These are phyloP conservation scores for Haplographium delicatum DNA, from an alignment of 495 filamentous ascomycete species.

Conservation along the genomic window DNA sequence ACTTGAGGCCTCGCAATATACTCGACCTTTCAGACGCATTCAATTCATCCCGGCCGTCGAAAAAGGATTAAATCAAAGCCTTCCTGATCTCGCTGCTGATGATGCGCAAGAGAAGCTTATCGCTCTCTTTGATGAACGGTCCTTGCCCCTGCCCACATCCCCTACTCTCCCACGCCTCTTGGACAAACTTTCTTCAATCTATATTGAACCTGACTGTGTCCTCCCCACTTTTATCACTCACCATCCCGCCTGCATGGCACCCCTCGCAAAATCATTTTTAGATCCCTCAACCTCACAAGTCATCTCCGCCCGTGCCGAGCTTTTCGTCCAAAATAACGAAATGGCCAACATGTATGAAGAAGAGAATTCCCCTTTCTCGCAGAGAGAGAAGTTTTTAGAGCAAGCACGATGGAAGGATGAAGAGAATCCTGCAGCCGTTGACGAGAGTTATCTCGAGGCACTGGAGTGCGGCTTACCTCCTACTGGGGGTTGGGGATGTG, in stretches of 20 bases:
- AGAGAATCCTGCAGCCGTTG: constrained; percentile 46
- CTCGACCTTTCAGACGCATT: constrained; percentile 53
- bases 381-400: constrained; percentile 73
- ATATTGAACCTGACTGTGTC: constrained; percentile 67
- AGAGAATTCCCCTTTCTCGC: constrained; percentile 87
- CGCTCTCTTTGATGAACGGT: constrained; percentile 50
- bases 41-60: constrained; percentile 83
- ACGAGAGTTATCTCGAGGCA: constrained; percentile 79
- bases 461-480: constrained; percentile 85
- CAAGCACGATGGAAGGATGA: constrained; percentile 38
- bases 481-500: constrained; percentile 94
- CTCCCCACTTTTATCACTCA: constrained; percentile 84
- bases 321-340: constrained; percentile 77
- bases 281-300: constrained; percentile 56
- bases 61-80: constrained; percentile 48
- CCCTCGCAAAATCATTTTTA: constrained; percentile 80
- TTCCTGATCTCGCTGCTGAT: constrained; percentile 61
- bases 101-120: constrained; percentile 52
- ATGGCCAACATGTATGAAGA: constrained; percentile 96
- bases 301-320: constrained; percentile 73
- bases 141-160: constrained; percentile 44
- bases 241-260: constrained; percentile 87
- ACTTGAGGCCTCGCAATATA: constrained; percentile 38
- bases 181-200: constrained; percentile 70
- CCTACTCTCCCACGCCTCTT: constrained; percentile 74